phyloP scores from a whole-genome alignment of 2,329 filamentous ascomycete genomes.

The Dactylellina sp. region DNA sequence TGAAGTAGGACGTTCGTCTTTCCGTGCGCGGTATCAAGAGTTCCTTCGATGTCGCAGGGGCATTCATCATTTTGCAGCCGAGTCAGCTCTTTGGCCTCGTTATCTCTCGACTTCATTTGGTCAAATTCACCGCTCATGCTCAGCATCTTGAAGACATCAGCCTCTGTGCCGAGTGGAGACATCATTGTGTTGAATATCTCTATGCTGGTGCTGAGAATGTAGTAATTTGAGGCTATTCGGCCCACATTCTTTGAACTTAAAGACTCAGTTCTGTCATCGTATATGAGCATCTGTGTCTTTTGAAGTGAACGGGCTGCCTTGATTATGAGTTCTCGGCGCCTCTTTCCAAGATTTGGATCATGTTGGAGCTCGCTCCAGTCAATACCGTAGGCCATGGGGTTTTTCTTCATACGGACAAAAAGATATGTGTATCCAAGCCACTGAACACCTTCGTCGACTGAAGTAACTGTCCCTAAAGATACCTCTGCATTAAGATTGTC shows the following conservation, averaged over 20 bases:
- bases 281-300: conserved; percentile 98
- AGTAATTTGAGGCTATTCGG: conserved; percentile 96
- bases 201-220: conserved; percentile 91
- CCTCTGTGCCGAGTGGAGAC: conserved; percentile 84
- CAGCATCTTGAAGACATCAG: conserved; percentile 94
- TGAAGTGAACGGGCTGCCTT: conserved; percentile 88
- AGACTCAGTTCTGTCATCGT: conserved; percentile 93
- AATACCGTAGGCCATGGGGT: conserved; percentile 91
- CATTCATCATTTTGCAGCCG: conserved; percentile 77
- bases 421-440: conserved; percentile 99
- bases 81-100: conserved; percentile 86
- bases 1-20: conserved; percentile 98
- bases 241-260: conserved; percentile 94
- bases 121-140: conserved; percentile 98
- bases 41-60: conserved; percentile 79
- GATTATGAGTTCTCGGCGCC: conserved; percentile 85
- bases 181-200: conserved; percentile 98
- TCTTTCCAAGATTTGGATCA: conserved; percentile 86
- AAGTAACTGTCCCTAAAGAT: conserved; percentile 91
- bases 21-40: conserved; percentile 77
- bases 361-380: conserved; percentile 91
- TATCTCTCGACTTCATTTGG: conserved; percentile 93
- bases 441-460: conserved; percentile 89
- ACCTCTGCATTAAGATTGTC: conserved; percentile 98
- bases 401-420: conserved; percentile 94